phyloP scores from a whole-genome alignment of 1,284 basidiomycete genomes.

The Cerioporus squamosus region DNA sequence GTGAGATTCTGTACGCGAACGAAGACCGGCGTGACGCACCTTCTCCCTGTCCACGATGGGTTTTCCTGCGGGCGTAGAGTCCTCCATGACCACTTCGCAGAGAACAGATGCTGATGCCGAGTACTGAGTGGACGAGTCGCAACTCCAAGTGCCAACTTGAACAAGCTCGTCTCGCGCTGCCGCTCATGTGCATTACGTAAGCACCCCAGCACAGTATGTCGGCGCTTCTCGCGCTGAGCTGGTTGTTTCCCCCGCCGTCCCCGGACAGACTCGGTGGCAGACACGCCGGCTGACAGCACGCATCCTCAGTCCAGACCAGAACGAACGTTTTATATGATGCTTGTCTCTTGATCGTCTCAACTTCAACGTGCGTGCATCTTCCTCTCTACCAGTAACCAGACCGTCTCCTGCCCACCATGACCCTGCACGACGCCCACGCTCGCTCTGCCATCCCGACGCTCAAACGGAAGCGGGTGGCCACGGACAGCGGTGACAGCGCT shows the following conservation, averaged over 20 bases:
- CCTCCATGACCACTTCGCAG: slow-evolving; percentile 18
- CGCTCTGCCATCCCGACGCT: slow-evolving; percentile 1
- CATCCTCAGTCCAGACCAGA: not conserved
- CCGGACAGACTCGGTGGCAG: not conserved
- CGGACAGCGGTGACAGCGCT: not conserved
- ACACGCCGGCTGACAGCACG: not conserved
- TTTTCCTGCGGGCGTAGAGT: slow-evolving; percentile 34
- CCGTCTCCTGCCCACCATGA: not conserved
- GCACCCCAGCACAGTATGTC: not conserved
- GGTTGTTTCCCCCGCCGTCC: not conserved
- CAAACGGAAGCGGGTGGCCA: slow-evolving; percentile 15
- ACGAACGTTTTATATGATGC: not conserved
- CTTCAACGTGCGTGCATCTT: not conserved
- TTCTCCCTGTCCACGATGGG: slow-evolving; percentile 44
- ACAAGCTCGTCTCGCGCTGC: no score
- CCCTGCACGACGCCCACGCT: not conserved
- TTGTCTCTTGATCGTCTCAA: not conserved
- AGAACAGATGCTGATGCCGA: no score
- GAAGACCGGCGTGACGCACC: slow-evolving; percentile 22
- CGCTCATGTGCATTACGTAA: not conserved
- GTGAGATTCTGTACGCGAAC: not conserved
- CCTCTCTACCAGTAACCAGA: not conserved
- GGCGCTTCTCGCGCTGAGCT: not conserved
- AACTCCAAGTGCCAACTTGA: no score
- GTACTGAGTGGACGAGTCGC: no score